Conservation (phyloP, 2,329 filamentous ascomycete species). For the Monilinia aucupariae region DNA sequence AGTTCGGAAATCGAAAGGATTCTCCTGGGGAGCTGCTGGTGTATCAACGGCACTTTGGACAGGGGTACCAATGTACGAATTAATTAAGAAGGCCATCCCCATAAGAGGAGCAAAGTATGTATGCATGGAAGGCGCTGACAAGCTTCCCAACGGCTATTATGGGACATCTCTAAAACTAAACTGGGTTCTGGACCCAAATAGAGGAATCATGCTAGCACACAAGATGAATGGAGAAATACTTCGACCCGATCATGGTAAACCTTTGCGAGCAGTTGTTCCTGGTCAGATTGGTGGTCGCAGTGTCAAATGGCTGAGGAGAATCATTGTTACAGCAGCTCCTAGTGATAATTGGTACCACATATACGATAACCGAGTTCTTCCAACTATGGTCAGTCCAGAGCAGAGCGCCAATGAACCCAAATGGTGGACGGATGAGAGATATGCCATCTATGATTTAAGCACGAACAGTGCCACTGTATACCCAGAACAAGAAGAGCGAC, state of each 20-base stretch:
- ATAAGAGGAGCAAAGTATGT: slow-evolving; percentile 69
- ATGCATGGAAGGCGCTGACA: slow-evolving; percentile 87
- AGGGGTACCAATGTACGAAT: slow-evolving; percentile 67
- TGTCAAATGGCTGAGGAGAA: slow-evolving; percentile 84
- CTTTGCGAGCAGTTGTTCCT: slow-evolving; percentile 75
- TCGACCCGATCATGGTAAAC: slow-evolving; percentile 78
- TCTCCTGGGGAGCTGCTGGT: slow-evolving; percentile 87
- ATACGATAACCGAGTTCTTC: slow-evolving; percentile 85
- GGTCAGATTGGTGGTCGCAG: slow-evolving; percentile 89
- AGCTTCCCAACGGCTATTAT: slow-evolving; percentile 81
- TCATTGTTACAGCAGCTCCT: slow-evolving; percentile 71
- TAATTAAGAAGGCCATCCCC: slow-evolving; percentile 64
- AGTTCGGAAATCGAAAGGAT: slow-evolving; percentile 85
- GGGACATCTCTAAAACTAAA: slow-evolving; percentile 83
- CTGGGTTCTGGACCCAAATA: slow-evolving; percentile 79
- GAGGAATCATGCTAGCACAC: slow-evolving; percentile 80
- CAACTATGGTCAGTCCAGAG: slow-evolving; percentile 80
- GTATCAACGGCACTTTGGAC: slow-evolving; percentile 86
- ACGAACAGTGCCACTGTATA: slow-evolving; percentile 78
- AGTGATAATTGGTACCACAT: slow-evolving; percentile 96
- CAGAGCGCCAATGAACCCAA: slow-evolving; percentile 66
- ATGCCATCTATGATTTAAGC: slow-evolving; percentile 88
- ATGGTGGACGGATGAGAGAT: slow-evolving; percentile 84
- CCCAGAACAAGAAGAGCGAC: slow-evolving; percentile 69
- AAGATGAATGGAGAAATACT: slow-evolving; percentile 85